Evolutionary conservation across 257 asterid species (phyloP).

Genomic region (Jasminum sambac): DNA sequence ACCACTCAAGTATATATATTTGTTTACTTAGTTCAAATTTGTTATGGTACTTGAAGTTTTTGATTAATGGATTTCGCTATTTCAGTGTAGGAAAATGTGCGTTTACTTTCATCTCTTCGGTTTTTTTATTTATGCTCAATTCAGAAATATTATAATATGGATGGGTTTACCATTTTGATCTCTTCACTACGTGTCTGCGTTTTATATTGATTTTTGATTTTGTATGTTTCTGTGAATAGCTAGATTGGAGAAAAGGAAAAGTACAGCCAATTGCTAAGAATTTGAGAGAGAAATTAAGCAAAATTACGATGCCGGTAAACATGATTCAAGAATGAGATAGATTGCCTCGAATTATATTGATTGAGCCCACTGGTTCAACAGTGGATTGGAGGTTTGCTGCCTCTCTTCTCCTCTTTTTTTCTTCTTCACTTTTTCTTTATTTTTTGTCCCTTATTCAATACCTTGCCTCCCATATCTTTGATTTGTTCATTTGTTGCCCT

Average conservation of each 20-base stretch:
- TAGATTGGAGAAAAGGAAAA: conserved; percentile 37
- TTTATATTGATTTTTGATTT: background rate
- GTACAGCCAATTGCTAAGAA: conserved; percentile 29
- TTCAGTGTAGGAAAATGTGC: background rate
- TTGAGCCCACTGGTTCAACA: conserved; percentile 72
- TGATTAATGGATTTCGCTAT: no score
- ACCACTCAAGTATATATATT: no score
- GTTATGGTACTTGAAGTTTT: no score
- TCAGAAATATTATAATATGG: conserved; percentile 4
- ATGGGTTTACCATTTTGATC: background rate
- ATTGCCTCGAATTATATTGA: conserved; percentile 54
- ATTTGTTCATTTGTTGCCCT: conserved; percentile 19
- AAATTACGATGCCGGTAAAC: conserved; percentile 44
- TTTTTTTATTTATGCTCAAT: background rate
- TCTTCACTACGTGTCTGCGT: background rate
- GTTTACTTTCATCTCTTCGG: background rate
- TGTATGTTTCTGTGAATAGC: conserved; percentile 26
- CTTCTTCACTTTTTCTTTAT: background rate
- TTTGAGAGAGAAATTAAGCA: conserved; percentile 37
- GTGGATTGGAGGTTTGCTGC: conserved; percentile 64
- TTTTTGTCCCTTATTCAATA: no score
- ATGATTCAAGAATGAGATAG: conserved; percentile 55
- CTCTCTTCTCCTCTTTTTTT: background rate
- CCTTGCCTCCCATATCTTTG: background rate
- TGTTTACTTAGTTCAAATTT: no score